These are phyloP conservation scores for Claviceps cyperi DNA, from an alignment of 2,329 filamentous ascomycete genomes.

Conservation along the genomic window DNA sequence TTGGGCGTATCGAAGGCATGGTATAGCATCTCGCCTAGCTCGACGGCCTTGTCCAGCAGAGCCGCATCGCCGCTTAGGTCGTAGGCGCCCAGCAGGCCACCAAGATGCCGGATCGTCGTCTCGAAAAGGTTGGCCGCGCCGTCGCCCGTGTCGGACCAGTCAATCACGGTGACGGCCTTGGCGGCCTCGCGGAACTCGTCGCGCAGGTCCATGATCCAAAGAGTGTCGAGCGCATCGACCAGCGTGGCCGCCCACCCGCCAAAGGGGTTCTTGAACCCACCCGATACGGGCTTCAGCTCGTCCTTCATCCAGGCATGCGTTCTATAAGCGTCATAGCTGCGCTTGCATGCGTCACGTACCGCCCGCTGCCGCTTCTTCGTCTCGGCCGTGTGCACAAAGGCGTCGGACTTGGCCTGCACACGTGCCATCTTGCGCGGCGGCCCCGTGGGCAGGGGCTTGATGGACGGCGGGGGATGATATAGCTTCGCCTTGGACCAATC, in stretches of 20 bases:
- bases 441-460: conserved; percentile 18
- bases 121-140: conserved; percentile 37
- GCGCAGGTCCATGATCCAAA: conserved; percentile 47
- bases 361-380: conserved; percentile 20
- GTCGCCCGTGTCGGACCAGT: conserved; percentile 33
- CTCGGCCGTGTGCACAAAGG: conserved; percentile 9
- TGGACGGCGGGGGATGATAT: conserved; percentile 16
- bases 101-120: conserved; percentile 33
- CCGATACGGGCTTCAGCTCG: conserved; percentile 35
- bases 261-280: conserved; percentile 30
- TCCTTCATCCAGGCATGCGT: conserved; percentile 37
- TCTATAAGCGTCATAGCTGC: conserved; percentile 37
- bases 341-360: conserved; percentile 27
- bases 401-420: conserved; percentile 16
- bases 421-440: conserved; percentile 13
- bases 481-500: conserved; percentile 17
- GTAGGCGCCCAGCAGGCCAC: conserved; percentile 35
- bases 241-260: conserved; percentile 44
- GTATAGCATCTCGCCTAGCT: conserved; percentile 41
- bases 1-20: conserved; percentile 40
- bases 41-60: conserved; percentile 34
- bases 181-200: conserved; percentile 42
- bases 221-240: conserved; percentile 45
- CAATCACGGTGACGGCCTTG: conserved; percentile 30
- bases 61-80: conserved; percentile 30